Evolutionary conservation across 2,329 filamentous ascomycete species (phyloP), one percentile per base, ranked within the genome.

Genomic region (Triangularia verruculosa): DNA sequence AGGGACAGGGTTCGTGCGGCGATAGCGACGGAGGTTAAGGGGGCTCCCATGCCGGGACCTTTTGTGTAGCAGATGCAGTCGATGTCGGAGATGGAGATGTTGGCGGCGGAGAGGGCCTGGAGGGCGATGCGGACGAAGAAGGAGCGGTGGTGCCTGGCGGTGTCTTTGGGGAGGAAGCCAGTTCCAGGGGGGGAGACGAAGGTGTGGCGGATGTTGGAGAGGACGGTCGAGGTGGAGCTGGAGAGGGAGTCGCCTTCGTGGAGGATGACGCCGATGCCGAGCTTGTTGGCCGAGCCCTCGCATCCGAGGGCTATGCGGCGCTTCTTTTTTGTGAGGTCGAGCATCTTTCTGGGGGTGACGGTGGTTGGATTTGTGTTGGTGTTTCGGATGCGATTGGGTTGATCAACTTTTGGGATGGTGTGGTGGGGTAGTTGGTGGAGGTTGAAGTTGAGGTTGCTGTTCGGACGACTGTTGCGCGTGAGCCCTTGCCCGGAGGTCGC

Each of bases 211-310:
- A 99, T 84, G 80, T 99, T 99, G 74, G 93, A 89, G 69, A 99
- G 91, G 74, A 99, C 89, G 69, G 82, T 79, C 20, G 89, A 61
- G 20, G 61, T 66, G 79, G 64, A 80, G 77, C 64, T 72, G 78
- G 74, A 17, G 64, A 79, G 77, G 58, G 72, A 78, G 75, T 54
- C 64, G 82, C 79, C 27, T 79, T 76, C 61, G 80, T 98, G 95
- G 24, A 87, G 85, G 75, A 99, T 97, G 64, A 99, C 82, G 73
- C 95, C 95, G 64, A 98, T 89, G 70, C 94, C 95, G 59, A 99
- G 87, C 79, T 99, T 99, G 83, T 99, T 99, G 78, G 95, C 95
- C 63, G 92, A 97, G 76, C 95, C 94, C 82, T 99, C 95, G 74
- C 82, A 85, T 68, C 85, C 85, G 67, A 87, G 78, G 70, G 84